Conservation (phyloP, 805 yeast genomes). For the Candida taoyuanica region DNA sequence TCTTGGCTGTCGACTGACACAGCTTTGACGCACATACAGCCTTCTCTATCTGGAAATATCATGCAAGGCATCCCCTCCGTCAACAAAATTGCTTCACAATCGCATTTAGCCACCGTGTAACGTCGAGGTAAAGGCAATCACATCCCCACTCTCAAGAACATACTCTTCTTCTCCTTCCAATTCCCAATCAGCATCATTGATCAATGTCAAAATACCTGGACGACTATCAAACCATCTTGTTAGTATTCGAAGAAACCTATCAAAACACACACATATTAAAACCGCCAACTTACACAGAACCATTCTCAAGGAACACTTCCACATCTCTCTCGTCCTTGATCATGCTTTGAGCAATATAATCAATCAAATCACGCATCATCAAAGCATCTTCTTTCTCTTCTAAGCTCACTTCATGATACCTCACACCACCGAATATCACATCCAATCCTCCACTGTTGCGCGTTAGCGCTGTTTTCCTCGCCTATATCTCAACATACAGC, state of each 20-base stretch:
- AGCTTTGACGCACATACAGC: constrained; percentile 25
- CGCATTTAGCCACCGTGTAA: constrained; percentile 92
- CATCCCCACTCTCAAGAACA: constrained; percentile 69
- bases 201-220: constrained; percentile 87
- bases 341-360: constrained; percentile 47
- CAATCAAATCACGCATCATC: constrained; percentile 46
- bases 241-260: too few species aligned
- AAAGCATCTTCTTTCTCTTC: constrained; percentile 38
- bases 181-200: constrained; percentile 97
- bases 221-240: constrained; percentile 57
- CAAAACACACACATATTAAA: too few species aligned
- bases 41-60: too few species aligned
- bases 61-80: too few species aligned
- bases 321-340: constrained; percentile 58
- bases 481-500: too few species aligned
- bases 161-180: constrained; percentile 84
- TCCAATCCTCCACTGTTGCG: constrained; percentile 91
- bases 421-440: constrained; percentile 58
- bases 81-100: too few species aligned
- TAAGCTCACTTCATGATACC: constrained; percentile 46
- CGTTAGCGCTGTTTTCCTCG: too few species aligned
- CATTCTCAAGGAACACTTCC: constrained; percentile 79
- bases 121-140: constrained; percentile 84
- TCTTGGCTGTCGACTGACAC: constrained; percentile 23
- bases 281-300: constrained; percentile 34